A percentile compares a stretch with the other conserved stretches of the same genome.
These are phyloP conservation scores for Pseudocercospora vitis DNA, from an alignment of 2,329 filamentous ascomycete genomes.

Conservation along the genomic window DNA sequence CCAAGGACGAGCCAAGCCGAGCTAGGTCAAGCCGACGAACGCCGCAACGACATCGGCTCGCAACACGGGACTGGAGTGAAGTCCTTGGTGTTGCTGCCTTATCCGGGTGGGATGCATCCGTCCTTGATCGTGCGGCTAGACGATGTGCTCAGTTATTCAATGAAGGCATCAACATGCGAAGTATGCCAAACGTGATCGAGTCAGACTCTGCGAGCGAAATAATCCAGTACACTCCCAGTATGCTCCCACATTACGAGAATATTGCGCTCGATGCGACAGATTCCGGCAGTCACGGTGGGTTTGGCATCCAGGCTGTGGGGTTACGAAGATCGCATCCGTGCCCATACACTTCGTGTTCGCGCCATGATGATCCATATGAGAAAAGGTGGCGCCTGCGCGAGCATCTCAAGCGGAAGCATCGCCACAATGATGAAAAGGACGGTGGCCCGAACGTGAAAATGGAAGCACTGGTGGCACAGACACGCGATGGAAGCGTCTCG, in stretches of 20 bases:
- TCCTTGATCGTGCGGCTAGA: conserved; percentile 67
- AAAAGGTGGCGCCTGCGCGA: conserved; percentile 36
- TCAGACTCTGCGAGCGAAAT: conserved; percentile 26
- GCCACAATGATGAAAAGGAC: conserved; percentile 15
- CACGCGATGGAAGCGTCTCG: no score
- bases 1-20: not conserved
- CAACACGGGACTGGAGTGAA: conserved; percentile 77
- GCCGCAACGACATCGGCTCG: conserved; percentile 33
- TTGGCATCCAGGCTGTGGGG: no score
- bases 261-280: no score
- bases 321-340: no score
- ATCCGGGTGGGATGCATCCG: conserved; percentile 65
- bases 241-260: no score
- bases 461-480: no score
- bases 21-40: not conserved
- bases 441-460: no score
- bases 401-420: conserved; percentile 37
- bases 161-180: conserved; percentile 58
- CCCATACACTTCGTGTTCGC: conserved; percentile 31
- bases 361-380: conserved; percentile 30
- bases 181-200: conserved; percentile 17
- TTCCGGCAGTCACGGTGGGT: no score
- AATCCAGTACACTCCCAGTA: conserved; percentile 40
- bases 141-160: conserved; percentile 76
- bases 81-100: conserved; percentile 76